Conservation (phyloP, 106 monocot genomes). For the Chionographis japonica region DNA sequence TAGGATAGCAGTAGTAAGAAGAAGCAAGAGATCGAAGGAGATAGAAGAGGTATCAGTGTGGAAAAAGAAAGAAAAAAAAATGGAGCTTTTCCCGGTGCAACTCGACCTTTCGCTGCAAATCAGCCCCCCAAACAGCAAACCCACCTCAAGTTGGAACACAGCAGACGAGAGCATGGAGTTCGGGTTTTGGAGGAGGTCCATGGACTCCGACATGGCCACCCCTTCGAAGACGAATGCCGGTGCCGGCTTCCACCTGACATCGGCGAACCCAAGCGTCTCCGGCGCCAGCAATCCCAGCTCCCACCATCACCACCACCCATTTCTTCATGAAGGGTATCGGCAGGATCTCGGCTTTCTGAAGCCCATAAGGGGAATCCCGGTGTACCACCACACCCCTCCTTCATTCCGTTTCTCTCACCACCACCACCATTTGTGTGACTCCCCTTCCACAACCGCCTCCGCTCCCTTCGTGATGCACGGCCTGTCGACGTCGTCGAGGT, state of each 20-base stretch:
- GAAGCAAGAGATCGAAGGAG: not conserved
- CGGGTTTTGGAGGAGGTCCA: constrained; percentile 41
- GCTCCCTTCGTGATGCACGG: constrained; percentile 5
- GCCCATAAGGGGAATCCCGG: constrained; percentile 61
- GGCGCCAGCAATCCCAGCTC: not conserved
- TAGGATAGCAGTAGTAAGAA: not conserved
- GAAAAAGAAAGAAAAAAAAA: constrained; percentile 3
- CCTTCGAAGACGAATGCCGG: not conserved
- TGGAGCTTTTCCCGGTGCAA: constrained; percentile 66
- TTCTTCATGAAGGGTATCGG: constrained; percentile 6
- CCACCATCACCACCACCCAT: constrained; percentile 4
- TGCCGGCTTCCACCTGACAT: constrained; percentile 18
- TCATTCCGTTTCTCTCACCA: constrained; percentile 20
- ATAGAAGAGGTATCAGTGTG: not conserved
- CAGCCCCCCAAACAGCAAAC: constrained; percentile 42
- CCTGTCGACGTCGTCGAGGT: constrained; percentile 28
- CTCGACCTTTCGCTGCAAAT: constrained; percentile 70
- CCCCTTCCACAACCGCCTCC: constrained; percentile 11
- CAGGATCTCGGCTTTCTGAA: constrained; percentile 21
- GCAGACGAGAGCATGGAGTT: constrained; percentile 16
- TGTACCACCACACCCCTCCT: constrained; percentile 36
- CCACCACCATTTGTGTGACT: constrained; percentile 27
- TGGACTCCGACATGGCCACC: not conserved
- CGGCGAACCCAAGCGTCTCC: constrained; percentile 9
- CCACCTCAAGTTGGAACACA: constrained; percentile 13